phyloP scores from a whole-genome alignment of 1,284 basidiomycete genomes.

The Papiliotrema terrestris region DNA sequence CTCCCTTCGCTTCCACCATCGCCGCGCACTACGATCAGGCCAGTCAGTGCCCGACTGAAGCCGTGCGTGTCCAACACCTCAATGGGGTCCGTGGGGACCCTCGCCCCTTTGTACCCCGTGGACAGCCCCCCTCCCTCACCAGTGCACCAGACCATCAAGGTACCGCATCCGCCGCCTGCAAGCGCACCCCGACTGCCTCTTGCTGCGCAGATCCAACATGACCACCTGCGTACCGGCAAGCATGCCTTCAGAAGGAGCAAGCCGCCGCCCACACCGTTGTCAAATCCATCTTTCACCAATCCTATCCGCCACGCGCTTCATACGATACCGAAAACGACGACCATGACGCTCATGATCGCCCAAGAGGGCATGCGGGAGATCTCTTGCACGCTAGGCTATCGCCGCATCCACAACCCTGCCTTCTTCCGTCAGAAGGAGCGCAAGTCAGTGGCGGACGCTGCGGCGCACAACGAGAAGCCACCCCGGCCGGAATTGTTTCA shows the following conservation, averaged over 20 bases:
- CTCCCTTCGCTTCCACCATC: neutral
- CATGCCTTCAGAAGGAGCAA: neutral
- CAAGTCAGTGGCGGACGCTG: slow-evolving; percentile 15
- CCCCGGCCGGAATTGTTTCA: slow-evolving; percentile 22
- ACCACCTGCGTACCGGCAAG: neutral
- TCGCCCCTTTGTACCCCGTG: no score
- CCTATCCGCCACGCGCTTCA: slow-evolving; percentile 5
- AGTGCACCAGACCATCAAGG: no score
- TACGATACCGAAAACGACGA: slow-evolving; percentile 19
- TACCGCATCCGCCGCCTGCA: no score
- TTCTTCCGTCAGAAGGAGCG: slow-evolving; percentile 15
- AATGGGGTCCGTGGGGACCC: no score
- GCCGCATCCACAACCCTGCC: slow-evolving; percentile 47
- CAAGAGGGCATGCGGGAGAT: slow-evolving; percentile 51
- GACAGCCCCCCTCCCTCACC: no score
- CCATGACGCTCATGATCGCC: slow-evolving; percentile 58
- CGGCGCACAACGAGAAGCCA: slow-evolving; percentile 15
- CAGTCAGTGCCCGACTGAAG: no score
- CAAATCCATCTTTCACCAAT: neutral
- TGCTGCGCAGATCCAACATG: no score
- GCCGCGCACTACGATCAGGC: no score
- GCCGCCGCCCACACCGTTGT: neutral
- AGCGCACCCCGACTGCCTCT: no score
- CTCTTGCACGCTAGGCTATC: slow-evolving; percentile 58
- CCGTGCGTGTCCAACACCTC: no score